phyloP scores from a whole-genome alignment of 192 early-diverging fungal species.

The Allomyces javanicus region DNA sequence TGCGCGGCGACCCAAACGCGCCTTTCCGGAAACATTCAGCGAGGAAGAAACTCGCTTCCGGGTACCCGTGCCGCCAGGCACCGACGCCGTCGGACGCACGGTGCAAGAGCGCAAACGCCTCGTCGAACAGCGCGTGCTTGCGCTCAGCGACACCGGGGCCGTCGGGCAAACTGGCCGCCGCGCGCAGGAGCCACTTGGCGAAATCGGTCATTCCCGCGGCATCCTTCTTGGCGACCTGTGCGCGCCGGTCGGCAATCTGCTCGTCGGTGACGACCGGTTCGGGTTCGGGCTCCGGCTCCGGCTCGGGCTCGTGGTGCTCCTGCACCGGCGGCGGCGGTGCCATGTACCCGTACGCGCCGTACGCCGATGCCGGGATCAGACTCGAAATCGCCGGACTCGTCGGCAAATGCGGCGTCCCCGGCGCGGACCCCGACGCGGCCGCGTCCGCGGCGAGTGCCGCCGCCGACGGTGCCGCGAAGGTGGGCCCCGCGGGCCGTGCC shows the following conservation, averaged over 20 bases:
- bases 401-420: too few species aligned
- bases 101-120: background rate
- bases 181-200: background rate
- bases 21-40: background rate
- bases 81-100: background rate
- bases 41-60: background rate
- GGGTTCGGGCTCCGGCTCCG: background rate
- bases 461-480: too few species aligned
- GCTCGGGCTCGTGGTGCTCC: background rate
- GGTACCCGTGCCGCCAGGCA: background rate
- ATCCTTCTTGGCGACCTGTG: background rate
- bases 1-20: background rate
- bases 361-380: too few species aligned
- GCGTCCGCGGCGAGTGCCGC: too few species aligned
- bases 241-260: background rate
- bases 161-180: background rate
- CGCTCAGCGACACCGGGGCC: background rate
- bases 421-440: too few species aligned
- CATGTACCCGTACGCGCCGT: too few species aligned
- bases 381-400: too few species aligned
- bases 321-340: too few species aligned
- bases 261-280: background rate
- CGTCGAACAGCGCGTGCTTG: background rate
- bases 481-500: too few species aligned
- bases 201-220: background rate